Evolutionary conservation across 169 alveolate species (phyloP).

Genomic region (Cytauxzoon felis): DNA sequence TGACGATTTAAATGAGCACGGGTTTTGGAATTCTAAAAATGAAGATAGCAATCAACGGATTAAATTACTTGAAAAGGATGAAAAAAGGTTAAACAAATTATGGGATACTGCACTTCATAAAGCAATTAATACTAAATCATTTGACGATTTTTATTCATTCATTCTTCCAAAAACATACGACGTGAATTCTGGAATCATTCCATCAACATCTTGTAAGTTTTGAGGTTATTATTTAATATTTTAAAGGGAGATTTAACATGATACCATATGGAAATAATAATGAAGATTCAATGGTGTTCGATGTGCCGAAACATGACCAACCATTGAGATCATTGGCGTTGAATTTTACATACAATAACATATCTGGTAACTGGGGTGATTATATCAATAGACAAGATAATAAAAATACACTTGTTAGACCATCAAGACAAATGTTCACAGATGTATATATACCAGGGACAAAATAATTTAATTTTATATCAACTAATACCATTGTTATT

Average conservation of each 20-base stretch:
- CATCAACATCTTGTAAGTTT: constrained; percentile 58
- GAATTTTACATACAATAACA: constrained; percentile 81
- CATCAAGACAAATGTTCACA: constrained; percentile 81
- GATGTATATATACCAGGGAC: constrained; percentile 78
- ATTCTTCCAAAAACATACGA: constrained; percentile 48
- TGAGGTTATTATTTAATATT: not conserved
- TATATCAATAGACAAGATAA: constrained; percentile 81
- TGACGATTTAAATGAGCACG: constrained; percentile 76
- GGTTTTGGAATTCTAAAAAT: constrained; percentile 74
- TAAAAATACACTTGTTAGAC: constrained; percentile 79
- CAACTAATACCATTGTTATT: not conserved
- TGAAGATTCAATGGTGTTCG: constrained; percentile 75
- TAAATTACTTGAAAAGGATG: constrained; percentile 68
- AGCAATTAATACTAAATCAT: constrained; percentile 66
- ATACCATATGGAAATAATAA: constrained; percentile 82
- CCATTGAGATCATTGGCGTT: constrained; percentile 82
- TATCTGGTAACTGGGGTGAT: constrained; percentile 87
- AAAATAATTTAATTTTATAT: constrained; percentile 37
- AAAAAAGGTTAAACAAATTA: constrained; percentile 63
- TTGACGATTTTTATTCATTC: constrained; percentile 63
- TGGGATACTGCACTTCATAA: constrained; percentile 72
- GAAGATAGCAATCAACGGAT: constrained; percentile 66
- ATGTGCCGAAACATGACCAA: constrained; percentile 76
- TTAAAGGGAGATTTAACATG: constrained; percentile 72
- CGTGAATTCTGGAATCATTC: constrained; percentile 63